Percentiles rank a stretch among this genome's conserved stretches.
These are phyloP conservation scores for Penicillium sp. DNA, from an alignment of 2,329 filamentous ascomycete genomes.

Conservation along the genomic window DNA sequence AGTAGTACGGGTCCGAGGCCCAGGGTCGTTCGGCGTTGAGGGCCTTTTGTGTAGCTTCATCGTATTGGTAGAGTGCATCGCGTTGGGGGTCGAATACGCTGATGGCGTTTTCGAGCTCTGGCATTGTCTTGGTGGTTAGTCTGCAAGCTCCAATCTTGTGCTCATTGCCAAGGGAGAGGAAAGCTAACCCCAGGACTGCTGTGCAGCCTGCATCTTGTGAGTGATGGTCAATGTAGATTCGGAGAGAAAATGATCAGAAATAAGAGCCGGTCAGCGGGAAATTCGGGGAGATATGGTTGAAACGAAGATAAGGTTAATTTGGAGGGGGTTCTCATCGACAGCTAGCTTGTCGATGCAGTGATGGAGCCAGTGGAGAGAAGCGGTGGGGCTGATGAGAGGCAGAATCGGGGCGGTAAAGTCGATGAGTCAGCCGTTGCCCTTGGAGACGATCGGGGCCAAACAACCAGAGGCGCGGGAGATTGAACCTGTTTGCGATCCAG, in stretches of 20 bases:
- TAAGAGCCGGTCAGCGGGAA: background rate
- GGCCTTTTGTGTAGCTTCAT: constrained; percentile 66
- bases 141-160: background rate
- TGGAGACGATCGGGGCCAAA: constrained; percentile 34
- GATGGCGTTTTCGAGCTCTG: constrained; percentile 86
- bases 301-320: constrained; percentile 8
- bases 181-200: constrained; percentile 61
- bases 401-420: constrained; percentile 30
- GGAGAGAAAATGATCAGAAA: background rate
- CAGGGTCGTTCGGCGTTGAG: constrained; percentile 70
- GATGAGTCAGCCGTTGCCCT: constrained; percentile 40
- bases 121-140: constrained; percentile 11
- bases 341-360: constrained; percentile 16
- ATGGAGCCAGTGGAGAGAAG: constrained; percentile 19
- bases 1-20: constrained; percentile 77
- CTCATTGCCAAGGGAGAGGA: constrained; percentile 5
- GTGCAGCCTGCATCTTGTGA: constrained; percentile 55
- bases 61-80: constrained; percentile 89
- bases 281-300: background rate
- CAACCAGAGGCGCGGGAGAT: constrained; percentile 28
- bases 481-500: constrained; percentile 26
- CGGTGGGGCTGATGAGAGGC: constrained; percentile 30
- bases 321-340: constrained; percentile 11
- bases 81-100: constrained; percentile 80
- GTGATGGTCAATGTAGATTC: background rate